phyloP scores from a whole-genome alignment of 495 filamentous ascomycete genomes.

The Penicillium roqueforti region DNA sequence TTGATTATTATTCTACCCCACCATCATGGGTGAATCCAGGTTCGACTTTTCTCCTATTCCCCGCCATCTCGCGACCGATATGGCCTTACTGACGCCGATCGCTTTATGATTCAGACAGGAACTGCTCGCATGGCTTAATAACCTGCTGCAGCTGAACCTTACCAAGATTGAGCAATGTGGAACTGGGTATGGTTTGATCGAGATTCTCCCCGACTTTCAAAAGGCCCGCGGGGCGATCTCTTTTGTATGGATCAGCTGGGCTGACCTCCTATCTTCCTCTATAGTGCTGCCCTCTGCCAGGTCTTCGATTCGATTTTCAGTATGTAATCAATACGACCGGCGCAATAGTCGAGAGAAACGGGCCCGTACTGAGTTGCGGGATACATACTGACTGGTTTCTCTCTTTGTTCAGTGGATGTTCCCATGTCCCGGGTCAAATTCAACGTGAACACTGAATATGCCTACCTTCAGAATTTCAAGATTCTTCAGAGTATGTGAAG shows the following conservation, averaged over 20 bases:
- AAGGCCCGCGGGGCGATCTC: neutral
- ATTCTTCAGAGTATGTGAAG: slow-evolving; percentile 77
- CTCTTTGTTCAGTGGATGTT: slow-evolving; percentile 63
- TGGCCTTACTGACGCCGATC: slow-evolving; percentile 4
- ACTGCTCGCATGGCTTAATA: slow-evolving; percentile 94
- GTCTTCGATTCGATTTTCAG: slow-evolving; percentile 95
- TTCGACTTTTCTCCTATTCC: slow-evolving; percentile 30
- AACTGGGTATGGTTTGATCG: slow-evolving; percentile 72
- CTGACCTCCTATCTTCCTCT: slow-evolving; percentile 18
- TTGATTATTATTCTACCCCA: slow-evolving; percentile 33
- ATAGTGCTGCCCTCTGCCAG: slow-evolving; percentile 91
- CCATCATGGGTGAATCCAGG: slow-evolving; percentile 57
- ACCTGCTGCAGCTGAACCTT: slow-evolving; percentile 92
- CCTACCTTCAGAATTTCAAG: slow-evolving; percentile 97
- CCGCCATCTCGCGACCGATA: slow-evolving; percentile 5
- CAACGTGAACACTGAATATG: slow-evolving; percentile 95
- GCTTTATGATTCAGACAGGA: slow-evolving; percentile 69
- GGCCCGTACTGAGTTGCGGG: neutral
- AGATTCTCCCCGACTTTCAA: slow-evolving; percentile 20
- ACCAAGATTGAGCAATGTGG: slow-evolving; percentile 99
- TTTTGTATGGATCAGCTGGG: slow-evolving; percentile 1
- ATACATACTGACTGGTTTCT: slow-evolving; percentile 18
- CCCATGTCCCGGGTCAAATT: slow-evolving; percentile 97
- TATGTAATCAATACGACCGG: slow-evolving; percentile 35
- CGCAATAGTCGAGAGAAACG: neutral